Evolutionary conservation across 2,329 filamentous ascomycete species (phyloP), one percentile per base, ranked within the genome.

Genomic region (Penicillium sp.): DNA sequence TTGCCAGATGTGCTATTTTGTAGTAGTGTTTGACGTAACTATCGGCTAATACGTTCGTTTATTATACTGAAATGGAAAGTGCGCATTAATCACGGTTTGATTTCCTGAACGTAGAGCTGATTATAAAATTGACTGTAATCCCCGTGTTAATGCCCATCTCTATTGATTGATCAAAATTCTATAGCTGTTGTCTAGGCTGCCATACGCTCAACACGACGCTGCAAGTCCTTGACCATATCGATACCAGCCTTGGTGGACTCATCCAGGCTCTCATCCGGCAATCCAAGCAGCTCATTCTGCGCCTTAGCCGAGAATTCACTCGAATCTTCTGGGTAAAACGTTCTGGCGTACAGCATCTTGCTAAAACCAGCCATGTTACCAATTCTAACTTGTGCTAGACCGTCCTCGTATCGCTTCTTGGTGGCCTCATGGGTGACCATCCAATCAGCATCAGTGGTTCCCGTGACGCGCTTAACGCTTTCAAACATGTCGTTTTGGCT

Each of bases 401-500:
- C 84, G 1, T 80, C 75, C 49, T 73, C 68, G 58, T 78, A 83
- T 22, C 84, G 77, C 66, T 82, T 70, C 38, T 73, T 59, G 1
- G 75, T 70, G 0, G 68, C 61, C 69, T 85, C 79, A 8, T 78
- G 69, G 1, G 66, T 74, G 53, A 89, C 78, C 2, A 67, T 77
- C 87, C 87, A 90, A 63, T 88, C 86, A 0, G 69, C 71, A 37
- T 86, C 82, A 1, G 73, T 80, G 0, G 81, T 84, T 0, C 80
- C 80, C 0, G 82, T 81, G 4, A 85, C 85, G 0, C 81, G 80
- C 63, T 85, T 78, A 12, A 86, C 70, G n/a, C 79, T 80, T 37
- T 81, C 80, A 51, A 89, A 78, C 75, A 89, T 88, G 10, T 89
- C 86, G 11, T 78, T 77, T 69, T 90, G 87, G 56, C 72, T 83